These are phyloP conservation scores for Lotmaria passim DNA, from an alignment of 208 protist genomes.

Conservation along the genomic window DNA sequence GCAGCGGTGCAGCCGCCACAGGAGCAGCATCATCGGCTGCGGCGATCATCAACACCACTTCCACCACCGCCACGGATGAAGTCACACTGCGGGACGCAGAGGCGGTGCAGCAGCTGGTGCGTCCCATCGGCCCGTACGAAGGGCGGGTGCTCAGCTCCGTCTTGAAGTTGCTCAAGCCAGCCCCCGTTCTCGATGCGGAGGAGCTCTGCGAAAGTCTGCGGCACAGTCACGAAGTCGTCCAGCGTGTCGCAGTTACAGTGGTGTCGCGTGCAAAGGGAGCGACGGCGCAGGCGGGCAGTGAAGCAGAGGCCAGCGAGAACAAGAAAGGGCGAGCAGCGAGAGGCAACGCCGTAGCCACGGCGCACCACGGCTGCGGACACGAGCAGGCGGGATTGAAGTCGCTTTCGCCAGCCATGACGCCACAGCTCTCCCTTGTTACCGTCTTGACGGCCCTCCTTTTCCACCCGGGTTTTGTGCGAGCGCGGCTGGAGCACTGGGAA, in stretches of 20 bases:
- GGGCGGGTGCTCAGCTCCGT: slow-evolving; percentile 22
- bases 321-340: not conserved
- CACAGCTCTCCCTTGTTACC: slow-evolving; percentile 21
- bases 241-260: not conserved
- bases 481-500: slow-evolving; percentile 25
- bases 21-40: not conserved
- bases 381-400: not conserved
- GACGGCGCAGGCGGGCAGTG: not conserved
- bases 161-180: slow-evolving; percentile 20
- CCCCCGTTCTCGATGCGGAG: not conserved
- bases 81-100: slow-evolving; percentile 36
- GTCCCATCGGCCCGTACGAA: slow-evolving; percentile 32
- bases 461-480: slow-evolving; percentile 26
- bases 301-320: not conserved
- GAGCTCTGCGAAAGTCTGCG: slow-evolving; percentile 18
- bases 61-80: slow-evolving; percentile 1
- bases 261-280: not conserved
- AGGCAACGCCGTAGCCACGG: not conserved
- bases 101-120: slow-evolving; percentile 36
- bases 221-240: slow-evolving; percentile 10
- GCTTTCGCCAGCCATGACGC: not conserved
- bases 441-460: slow-evolving; percentile 37
- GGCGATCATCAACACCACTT: no score
- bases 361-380: not conserved
- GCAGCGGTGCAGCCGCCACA: not conserved